phyloP scores from a whole-genome alignment of 768 basidiomycete species.

The Leccinum subtestaceum region DNA sequence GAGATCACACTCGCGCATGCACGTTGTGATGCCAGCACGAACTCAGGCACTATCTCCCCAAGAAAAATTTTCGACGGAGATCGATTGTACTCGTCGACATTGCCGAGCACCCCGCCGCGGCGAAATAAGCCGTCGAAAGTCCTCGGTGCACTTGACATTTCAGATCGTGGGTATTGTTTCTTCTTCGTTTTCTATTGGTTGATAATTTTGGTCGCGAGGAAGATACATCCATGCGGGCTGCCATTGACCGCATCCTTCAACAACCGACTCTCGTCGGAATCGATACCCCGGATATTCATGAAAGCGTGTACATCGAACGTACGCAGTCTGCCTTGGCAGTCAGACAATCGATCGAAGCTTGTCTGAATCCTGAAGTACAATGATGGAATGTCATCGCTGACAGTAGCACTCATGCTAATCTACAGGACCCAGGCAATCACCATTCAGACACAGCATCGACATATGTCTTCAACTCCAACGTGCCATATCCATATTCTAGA shows the following conservation, averaged over 20 bases:
- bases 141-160: slow-evolving; percentile 24
- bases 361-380: slow-evolving; percentile 13
- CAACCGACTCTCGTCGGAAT: slow-evolving; percentile 27
- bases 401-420: slow-evolving; percentile 4
- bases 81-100: slow-evolving; percentile 1
- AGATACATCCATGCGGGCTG: slow-evolving; percentile 30
- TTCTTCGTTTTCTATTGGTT: slow-evolving; percentile 1
- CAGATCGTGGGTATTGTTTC: slow-evolving; percentile 25
- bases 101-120: slow-evolving; percentile 3
- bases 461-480: background rate
- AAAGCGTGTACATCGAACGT: background rate
- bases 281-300: background rate
- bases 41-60: background rate
- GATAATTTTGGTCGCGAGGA: slow-evolving; percentile 1
- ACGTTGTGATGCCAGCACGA: slow-evolving; percentile 3
- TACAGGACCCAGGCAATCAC: slow-evolving; percentile 2
- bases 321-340: background rate
- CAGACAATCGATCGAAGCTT: background rate
- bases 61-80: slow-evolving; percentile 3
- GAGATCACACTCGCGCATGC: slow-evolving; percentile 30
- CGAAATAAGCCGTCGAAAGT: slow-evolving; percentile 22
- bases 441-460: background rate
- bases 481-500: background rate
- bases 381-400: background rate
- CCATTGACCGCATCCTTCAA: slow-evolving; percentile 29